Conservation (phyloP, 2,329 filamentous ascomycete genomes). For the Didymella exigua region DNA sequence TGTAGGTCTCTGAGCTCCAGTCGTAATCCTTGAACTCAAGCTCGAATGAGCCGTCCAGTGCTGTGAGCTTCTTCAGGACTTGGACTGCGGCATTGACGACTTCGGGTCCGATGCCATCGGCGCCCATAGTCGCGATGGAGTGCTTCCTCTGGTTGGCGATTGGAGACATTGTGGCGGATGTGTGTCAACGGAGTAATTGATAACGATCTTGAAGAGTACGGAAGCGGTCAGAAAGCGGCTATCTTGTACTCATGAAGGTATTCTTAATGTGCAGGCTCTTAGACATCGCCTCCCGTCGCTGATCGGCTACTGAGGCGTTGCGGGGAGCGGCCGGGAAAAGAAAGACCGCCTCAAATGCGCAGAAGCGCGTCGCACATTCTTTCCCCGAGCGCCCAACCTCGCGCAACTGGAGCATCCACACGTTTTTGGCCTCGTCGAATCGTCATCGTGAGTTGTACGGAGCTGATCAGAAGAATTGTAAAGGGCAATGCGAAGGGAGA, state of each 20-base stretch:
- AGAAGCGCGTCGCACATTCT: conserved; percentile 3
- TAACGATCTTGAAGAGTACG: neutral
- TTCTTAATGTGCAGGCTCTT: neutral
- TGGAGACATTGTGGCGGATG: conserved; percentile 29
- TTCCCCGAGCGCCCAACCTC: conserved; percentile 12
- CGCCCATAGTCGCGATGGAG: conserved; percentile 60
- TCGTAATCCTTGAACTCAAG: conserved; percentile 68
- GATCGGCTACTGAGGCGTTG: conserved; percentile 12
- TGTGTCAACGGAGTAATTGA: neutral
- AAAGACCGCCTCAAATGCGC: conserved; percentile 13
- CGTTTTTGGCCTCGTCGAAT: neutral
- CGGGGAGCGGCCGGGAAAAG: conserved; percentile 24
- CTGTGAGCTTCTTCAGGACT: conserved; percentile 62
- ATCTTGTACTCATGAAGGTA: conserved; percentile 5
- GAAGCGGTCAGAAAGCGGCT: neutral
- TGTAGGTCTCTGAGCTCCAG: conserved; percentile 71
- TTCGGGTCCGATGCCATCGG: conserved; percentile 72
- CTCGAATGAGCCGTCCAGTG: conserved; percentile 61
- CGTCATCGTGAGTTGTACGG: neutral
- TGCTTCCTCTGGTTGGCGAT: conserved; percentile 29
- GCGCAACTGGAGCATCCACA: neutral
- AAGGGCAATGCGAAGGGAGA: neutral
- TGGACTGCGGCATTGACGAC: conserved; percentile 68
- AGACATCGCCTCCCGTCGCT: neutral
- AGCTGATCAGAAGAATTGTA: neutral